These are phyloP conservation scores for Hypholoma fasciculare DNA, from an alignment of 768 basidiomycete genomes.

Conservation along the genomic window DNA sequence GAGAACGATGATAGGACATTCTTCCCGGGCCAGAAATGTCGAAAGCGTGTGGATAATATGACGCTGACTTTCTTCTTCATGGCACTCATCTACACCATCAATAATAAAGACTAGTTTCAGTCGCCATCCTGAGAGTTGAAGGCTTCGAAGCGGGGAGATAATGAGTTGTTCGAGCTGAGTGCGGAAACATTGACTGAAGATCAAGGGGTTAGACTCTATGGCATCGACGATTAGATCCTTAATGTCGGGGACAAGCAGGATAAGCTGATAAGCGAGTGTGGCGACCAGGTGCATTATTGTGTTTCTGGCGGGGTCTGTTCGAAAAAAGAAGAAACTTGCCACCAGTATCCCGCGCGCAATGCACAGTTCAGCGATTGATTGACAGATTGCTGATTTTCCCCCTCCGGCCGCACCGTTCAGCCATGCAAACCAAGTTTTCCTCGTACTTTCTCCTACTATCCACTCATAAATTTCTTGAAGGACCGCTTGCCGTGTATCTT, in stretches of 20 bases:
- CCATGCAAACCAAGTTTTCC: background rate
- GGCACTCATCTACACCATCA: slow-evolving; percentile 15
- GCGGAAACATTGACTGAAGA: slow-evolving; percentile 1
- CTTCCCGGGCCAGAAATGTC: background rate
- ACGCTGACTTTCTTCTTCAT: background rate
- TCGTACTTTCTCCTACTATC: too few relatives aligned
- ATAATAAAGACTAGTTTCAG: slow-evolving; percentile 3
- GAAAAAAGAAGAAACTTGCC: slow-evolving; percentile 14
- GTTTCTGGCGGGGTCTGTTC: slow-evolving; percentile 7
- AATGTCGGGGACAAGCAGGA: slow-evolving; percentile 1
- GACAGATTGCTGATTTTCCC: slow-evolving; percentile 16
- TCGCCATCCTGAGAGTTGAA: background rate
- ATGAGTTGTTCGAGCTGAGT: slow-evolving; percentile 6
- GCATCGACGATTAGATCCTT: background rate
- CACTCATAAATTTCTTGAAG: too few relatives aligned
- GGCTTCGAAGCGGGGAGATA: background rate
- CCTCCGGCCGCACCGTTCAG: slow-evolving; percentile 10
- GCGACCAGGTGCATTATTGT: slow-evolving; percentile 5
- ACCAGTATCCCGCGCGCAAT: slow-evolving; percentile 1
- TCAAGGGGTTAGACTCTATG: slow-evolving; percentile 5
- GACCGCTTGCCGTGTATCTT: too few relatives aligned
- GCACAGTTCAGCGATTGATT: slow-evolving; percentile 9
- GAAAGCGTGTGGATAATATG: background rate
- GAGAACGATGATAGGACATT: slow-evolving; percentile 2
- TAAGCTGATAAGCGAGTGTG: slow-evolving; percentile 6